These are phyloP conservation scores for Endocalyx cinctus DNA, from an alignment of 2,329 filamentous ascomycete species.

Conservation along the genomic window DNA sequence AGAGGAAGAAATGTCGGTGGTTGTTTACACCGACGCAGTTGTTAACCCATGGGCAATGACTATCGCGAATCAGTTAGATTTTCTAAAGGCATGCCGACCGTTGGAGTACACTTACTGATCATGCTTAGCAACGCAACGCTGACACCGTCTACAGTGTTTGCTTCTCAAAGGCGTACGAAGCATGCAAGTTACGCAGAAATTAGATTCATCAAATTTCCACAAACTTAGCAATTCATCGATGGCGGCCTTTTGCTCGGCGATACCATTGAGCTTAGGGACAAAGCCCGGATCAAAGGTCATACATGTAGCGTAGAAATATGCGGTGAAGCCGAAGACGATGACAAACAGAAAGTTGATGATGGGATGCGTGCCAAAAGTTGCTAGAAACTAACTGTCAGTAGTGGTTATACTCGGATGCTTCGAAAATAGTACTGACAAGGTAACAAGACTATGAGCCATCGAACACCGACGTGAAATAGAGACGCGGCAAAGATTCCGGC, in stretches of 20 bases:
- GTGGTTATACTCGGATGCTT: neutral
- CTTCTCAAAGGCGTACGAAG: constrained; percentile 85
- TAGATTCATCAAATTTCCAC: constrained; percentile 89
- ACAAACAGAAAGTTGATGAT: constrained; percentile 75
- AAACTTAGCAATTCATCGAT: constrained; percentile 80
- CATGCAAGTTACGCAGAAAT: constrained; percentile 95
- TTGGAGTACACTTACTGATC: constrained; percentile 70
- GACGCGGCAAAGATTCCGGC: constrained; percentile 89
- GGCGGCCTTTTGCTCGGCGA: constrained; percentile 81
- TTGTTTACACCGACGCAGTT: constrained; percentile 97
- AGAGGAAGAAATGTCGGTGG: constrained; percentile 90
- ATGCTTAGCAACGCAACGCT: constrained; percentile 90
- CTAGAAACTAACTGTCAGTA: constrained; percentile 40
- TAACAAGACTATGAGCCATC: constrained; percentile 71
- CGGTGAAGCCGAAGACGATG: constrained; percentile 57
- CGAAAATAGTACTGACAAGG: constrained; percentile 49
- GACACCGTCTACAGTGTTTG: constrained; percentile 91
- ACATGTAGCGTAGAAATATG: constrained; percentile 81
- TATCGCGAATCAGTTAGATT: constrained; percentile 32
- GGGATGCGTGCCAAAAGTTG: constrained; percentile 61
- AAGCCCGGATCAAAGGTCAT: constrained; percentile 91
- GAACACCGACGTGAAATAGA: constrained; percentile 72
- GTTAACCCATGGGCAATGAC: constrained; percentile 96
- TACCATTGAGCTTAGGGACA: constrained; percentile 83
- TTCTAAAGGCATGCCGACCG: neutral